Percentiles rank a stretch among this genome's conserved stretches.
Evolutionary conservation across 2,329 filamentous ascomycete genomes (phyloP).

Genomic region (Arthrobotrys entomopaga): DNA sequence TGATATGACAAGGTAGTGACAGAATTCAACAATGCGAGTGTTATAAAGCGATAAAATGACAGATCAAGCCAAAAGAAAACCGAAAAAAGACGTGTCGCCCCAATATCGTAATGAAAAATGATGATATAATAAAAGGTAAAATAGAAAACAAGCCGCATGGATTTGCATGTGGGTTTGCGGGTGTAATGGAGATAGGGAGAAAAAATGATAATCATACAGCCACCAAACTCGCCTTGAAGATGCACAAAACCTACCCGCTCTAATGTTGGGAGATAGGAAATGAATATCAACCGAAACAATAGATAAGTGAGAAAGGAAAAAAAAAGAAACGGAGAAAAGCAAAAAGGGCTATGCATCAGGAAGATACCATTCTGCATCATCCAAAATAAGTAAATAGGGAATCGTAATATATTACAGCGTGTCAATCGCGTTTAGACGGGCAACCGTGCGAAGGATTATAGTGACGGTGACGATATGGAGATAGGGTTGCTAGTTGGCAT

Average conservation of each 20-base stretch:
- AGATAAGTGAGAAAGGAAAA: constrained; percentile 23
- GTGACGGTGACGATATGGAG: too few relatives aligned
- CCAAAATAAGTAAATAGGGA: constrained; percentile 10
- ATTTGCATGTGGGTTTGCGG: too few relatives aligned
- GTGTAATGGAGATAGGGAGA: constrained; percentile 57
- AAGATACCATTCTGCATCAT: constrained; percentile 25
- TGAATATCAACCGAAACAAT: constrained; percentile 50
- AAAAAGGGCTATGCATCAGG: constrained; percentile 47
- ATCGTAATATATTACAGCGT: constrained; percentile 52
- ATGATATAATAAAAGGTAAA: neutral
- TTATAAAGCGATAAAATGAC: constrained; percentile 4
- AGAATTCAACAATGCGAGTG: constrained; percentile 29
- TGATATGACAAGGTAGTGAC: constrained; percentile 43
- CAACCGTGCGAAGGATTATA: too few relatives aligned
- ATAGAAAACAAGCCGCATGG: too few relatives aligned
- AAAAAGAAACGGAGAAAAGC: constrained; percentile 27
- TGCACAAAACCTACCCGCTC: constrained; percentile 55
- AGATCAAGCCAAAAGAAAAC: constrained; percentile 57
- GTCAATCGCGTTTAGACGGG: constrained; percentile 2
- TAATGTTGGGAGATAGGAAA: constrained; percentile 55
- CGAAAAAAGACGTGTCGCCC: constrained; percentile 23
- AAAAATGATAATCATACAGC: constrained; percentile 54
- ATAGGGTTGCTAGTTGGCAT: too few relatives aligned
- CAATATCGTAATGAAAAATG: constrained; percentile 27
- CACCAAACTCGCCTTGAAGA: constrained; percentile 55